A percentile compares a stretch with the other conserved stretches of the same genome.
These are phyloP conservation scores for Blastocystis sp. DNA, from an alignment of 352 stramenopile species.

Conservation along the genomic window DNA sequence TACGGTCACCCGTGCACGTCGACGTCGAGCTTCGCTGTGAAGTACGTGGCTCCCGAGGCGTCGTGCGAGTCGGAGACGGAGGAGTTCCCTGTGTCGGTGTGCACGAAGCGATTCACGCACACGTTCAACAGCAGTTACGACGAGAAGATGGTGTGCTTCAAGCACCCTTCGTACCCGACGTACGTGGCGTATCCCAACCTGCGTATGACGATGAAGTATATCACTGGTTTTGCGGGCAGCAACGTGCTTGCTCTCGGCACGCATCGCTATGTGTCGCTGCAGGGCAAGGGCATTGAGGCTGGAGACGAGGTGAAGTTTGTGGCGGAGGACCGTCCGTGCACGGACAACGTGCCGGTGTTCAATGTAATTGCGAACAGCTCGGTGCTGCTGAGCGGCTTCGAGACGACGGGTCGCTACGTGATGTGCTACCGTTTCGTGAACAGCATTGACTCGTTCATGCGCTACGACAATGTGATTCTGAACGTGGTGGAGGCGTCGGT, in stretches of 20 bases:
- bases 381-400: neutral
- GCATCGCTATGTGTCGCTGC: neutral
- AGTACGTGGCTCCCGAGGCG: slow-evolving; percentile 9
- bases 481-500: neutral
- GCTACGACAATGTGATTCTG: neutral
- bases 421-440: slow-evolving; percentile 48
- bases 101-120: slow-evolving; percentile 17
- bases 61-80: neutral
- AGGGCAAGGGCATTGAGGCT: slow-evolving; percentile 20
- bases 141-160: slow-evolving; percentile 52
- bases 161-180: slow-evolving; percentile 1
- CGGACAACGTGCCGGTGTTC: neutral
- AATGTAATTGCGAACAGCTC: neutral
- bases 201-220: slow-evolving; percentile 44
- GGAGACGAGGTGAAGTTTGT: slow-evolving; percentile 48
- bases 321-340: neutral
- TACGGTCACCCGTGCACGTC: slow-evolving; percentile 11
- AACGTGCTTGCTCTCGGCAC: neutral
- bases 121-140: slow-evolving; percentile 27
- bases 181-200: slow-evolving; percentile 35
- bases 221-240: neutral
- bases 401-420: neutral
- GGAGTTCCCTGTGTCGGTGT: slow-evolving; percentile 9
- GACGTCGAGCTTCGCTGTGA: slow-evolving; percentile 4
- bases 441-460: slow-evolving; percentile 43